Percentiles rank a stretch among this genome's conserved stretches.
Conservation (phyloP, 805 yeast genomes). For the Pichia californica region DNA sequence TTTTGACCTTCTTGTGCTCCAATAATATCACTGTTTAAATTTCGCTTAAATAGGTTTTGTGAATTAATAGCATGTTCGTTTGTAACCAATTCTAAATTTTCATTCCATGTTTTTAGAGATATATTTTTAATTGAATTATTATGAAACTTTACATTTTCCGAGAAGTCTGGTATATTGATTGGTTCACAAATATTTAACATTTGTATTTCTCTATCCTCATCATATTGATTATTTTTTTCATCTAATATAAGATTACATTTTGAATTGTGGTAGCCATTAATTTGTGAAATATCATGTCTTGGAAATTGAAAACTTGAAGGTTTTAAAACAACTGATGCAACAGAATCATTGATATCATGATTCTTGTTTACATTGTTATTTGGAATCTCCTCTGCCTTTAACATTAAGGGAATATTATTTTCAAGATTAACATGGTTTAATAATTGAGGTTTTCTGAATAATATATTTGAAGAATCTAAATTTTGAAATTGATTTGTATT, state of each 20-base stretch:
- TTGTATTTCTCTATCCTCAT: constrained; percentile 1
- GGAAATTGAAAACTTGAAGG: background rate
- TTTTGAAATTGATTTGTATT: too few species aligned
- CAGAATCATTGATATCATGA: background rate
- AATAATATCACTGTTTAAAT: too few species aligned
- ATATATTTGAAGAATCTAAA: background rate
- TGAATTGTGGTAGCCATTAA: background rate
- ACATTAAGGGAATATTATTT: background rate
- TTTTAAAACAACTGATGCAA: background rate
- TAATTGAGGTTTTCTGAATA: background rate
- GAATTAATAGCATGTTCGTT: background rate
- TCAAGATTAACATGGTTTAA: background rate
- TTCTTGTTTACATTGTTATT: background rate
- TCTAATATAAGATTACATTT: background rate
- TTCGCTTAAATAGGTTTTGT: background rate
- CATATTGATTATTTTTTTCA: background rate
- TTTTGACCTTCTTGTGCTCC: too few species aligned
- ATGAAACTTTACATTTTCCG: background rate
- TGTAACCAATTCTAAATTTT: background rate
- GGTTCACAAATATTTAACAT: constrained; percentile 8
- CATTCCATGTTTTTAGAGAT: constrained; percentile 3
- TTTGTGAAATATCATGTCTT: background rate
- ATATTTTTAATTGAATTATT: background rate
- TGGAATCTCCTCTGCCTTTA: too few species aligned
- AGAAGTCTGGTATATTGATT: background rate